These are phyloP conservation scores for Balansia obtecta DNA, from an alignment of 2,329 filamentous ascomycete species.

Conservation along the genomic window DNA sequence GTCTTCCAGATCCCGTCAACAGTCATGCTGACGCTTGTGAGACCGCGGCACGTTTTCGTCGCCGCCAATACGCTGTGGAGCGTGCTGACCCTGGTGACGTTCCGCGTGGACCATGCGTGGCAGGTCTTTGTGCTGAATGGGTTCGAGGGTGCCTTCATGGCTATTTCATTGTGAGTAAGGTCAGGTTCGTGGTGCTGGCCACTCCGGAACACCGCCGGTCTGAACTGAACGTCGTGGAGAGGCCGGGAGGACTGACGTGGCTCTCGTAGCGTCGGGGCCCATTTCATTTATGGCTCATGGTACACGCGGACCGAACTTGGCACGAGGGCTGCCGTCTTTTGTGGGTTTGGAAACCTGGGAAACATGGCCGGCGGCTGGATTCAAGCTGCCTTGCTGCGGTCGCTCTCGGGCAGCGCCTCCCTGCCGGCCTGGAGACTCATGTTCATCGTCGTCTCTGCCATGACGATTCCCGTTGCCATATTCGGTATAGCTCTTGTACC, in stretches of 20 bases:
- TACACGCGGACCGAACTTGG: slow-evolving; percentile 30
- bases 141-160: slow-evolving; percentile 30
- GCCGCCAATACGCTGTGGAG: slow-evolving; percentile 30
- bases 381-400: slow-evolving; percentile 26
- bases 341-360: slow-evolving; percentile 28
- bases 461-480: slow-evolving; percentile 26
- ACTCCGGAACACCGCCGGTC: no score
- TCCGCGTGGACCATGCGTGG: slow-evolving; percentile 27
- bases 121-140: slow-evolving; percentile 31
- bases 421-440: slow-evolving; percentile 30
- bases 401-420: slow-evolving; percentile 19
- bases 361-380: slow-evolving; percentile 34
- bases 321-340: slow-evolving; percentile 27
- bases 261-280: slow-evolving; percentile 23
- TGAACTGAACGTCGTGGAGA: no score
- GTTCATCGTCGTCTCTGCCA: slow-evolving; percentile 26
- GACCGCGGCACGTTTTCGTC: slow-evolving; percentile 29
- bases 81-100: slow-evolving; percentile 29
- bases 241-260: neutral
- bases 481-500: slow-evolving; percentile 17
- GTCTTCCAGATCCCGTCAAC: slow-evolving; percentile 32
- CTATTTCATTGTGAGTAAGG: slow-evolving; percentile 26
- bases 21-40: slow-evolving; percentile 15
- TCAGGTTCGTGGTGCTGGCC: no score
- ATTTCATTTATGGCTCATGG: slow-evolving; percentile 32